A percentile compares a stretch with the other conserved stretches of the same genome.
phyloP scores from a whole-genome alignment of 2,329 filamentous ascomycete species.

The Fusarium fujikuroi region DNA sequence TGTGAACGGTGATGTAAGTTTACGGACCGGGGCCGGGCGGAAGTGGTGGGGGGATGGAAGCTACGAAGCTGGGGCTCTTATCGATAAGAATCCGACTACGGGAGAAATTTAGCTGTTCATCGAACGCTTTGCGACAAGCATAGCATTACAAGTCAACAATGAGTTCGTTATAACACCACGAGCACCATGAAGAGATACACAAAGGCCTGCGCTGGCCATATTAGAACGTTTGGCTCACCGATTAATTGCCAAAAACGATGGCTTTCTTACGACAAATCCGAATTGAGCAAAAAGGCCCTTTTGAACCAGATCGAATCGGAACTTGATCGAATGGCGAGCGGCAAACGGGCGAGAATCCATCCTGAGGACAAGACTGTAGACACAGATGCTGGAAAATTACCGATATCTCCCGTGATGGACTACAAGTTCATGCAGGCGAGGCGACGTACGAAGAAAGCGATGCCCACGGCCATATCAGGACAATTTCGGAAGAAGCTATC shows the following conservation, averaged over 20 bases:
- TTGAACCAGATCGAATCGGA: conserved; percentile 47
- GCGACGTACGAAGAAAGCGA: conserved; percentile 54
- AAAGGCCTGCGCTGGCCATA: conserved; percentile 25
- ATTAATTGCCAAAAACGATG: conserved; percentile 44
- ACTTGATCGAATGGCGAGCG: conserved; percentile 47
- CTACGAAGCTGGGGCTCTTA: conserved; percentile 28
- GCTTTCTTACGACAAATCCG: conserved; percentile 47
- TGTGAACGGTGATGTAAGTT: conserved; percentile 13
- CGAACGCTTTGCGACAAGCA: not conserved
- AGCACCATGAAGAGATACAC: conserved; percentile 46
- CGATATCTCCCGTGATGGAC: conserved; percentile 66
- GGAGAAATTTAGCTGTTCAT: conserved; percentile 9
- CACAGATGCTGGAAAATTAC: conserved; percentile 59
- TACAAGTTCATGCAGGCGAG: conserved; percentile 58
- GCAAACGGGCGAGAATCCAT: conserved; percentile 51
- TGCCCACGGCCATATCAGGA: conserved; percentile 46
- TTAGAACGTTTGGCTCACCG: conserved; percentile 1
- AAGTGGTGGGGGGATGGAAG: conserved; percentile 38
- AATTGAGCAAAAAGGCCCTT: conserved; percentile 47
- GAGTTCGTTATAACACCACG: conserved; percentile 16
- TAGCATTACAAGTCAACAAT: conserved; percentile 17
- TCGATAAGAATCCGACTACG: conserved; percentile 30
- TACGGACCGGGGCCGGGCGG: conserved; percentile 21
- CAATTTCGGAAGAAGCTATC: conserved; percentile 68
- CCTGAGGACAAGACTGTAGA: conserved; percentile 54